Percentiles rank a stretch among this genome's conserved stretches.
Evolutionary conservation across 176 grass and related monocot genomes (phyloP).

Genomic region (Zea luxurians): DNA sequence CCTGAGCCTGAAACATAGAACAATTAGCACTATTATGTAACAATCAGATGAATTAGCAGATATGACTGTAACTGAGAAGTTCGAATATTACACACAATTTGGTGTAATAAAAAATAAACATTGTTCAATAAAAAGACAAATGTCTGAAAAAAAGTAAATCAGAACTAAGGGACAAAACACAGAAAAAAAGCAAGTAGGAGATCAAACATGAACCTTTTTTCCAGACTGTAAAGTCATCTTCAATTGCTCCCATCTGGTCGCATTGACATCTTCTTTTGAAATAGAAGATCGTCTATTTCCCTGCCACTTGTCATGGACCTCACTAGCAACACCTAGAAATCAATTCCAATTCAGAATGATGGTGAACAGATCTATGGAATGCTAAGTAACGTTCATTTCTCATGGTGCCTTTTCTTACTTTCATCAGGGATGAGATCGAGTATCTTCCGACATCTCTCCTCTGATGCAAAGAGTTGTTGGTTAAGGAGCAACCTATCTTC

Average conservation of each 20-base stretch:
- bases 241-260: constrained; percentile 76
- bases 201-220: constrained; percentile 69
- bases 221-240: constrained; percentile 77
- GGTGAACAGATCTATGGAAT: constrained; percentile 24
- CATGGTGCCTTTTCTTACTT: constrained; percentile 46
- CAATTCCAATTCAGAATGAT: constrained; percentile 26
- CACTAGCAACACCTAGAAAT: constrained; percentile 75
- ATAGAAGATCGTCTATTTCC: constrained; percentile 79
- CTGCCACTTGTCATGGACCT: constrained; percentile 78
- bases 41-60: constrained; percentile 10
- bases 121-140: neutral
- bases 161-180: neutral
- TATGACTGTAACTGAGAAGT: constrained; percentile 10
- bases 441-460: constrained; percentile 82
- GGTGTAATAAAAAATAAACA: neutral
- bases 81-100: neutral
- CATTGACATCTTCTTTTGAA: constrained; percentile 78
- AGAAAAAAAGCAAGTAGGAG: neutral
- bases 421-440: constrained; percentile 86
- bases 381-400: neutral
- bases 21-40: neutral
- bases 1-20: constrained; percentile 51
- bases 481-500: constrained; percentile 66
- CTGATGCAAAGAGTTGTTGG: constrained; percentile 73
- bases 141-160: neutral